phyloP scores from a whole-genome alignment of 2,329 filamentous ascomycete genomes.

The Aureobasidium mangrovei region DNA sequence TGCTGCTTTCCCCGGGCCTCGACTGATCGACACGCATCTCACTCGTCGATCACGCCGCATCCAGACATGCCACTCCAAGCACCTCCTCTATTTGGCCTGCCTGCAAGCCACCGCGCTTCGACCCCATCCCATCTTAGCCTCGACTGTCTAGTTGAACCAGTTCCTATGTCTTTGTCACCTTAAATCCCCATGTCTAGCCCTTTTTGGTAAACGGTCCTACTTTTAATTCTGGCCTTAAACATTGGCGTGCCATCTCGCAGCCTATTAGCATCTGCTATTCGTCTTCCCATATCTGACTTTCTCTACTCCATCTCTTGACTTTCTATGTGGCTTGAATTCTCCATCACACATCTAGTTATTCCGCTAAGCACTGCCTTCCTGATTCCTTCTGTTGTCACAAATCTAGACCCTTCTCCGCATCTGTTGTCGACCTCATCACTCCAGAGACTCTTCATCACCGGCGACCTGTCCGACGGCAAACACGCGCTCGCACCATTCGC shows the following conservation, averaged over 20 bases:
- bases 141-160: background rate
- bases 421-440: background rate
- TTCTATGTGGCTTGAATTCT: background rate
- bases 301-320: background rate
- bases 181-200: too few relatives aligned
- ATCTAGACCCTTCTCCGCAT: background rate
- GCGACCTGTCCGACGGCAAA: constrained; percentile 44
- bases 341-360: background rate
- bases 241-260: background rate
- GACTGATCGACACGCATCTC: background rate
- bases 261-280: background rate
- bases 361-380: background rate
- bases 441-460: background rate
- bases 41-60: constrained; percentile 9
- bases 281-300: background rate
- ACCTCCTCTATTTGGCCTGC: background rate
- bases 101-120: background rate
- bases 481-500: constrained; percentile 51
- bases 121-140: background rate
- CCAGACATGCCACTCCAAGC: background rate
- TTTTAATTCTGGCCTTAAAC: too few relatives aligned
- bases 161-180: background rate
- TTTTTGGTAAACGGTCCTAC: too few relatives aligned
- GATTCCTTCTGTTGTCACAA: too few relatives aligned
- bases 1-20: background rate